Evolutionary conservation across 2,329 filamentous ascomycete species (phyloP), one percentile per base, ranked within the genome.

Genomic region (Venturia effusa): DNA sequence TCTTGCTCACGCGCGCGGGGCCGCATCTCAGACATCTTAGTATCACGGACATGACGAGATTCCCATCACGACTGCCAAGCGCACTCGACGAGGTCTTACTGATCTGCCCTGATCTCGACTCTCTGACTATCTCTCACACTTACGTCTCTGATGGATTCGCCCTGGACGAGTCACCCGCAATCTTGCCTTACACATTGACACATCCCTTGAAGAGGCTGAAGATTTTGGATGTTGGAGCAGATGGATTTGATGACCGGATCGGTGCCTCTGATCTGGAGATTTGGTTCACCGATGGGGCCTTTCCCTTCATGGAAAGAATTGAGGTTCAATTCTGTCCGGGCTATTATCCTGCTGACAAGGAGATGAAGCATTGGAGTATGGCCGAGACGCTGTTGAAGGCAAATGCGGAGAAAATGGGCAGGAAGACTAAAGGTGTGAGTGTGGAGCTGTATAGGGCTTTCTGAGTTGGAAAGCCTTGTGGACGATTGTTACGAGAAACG

Each of bases 61-160:
- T 69, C 80, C 0, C 70, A 70, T 34, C 70, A 73, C 37, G 40
- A 32, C 59, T 41, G 15, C 40, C 59, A 32, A 72, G 73, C 40
- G 68, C 74, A 0, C 70, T 80, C 6, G 77, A 80, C 66, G 66
- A 68, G 19, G 69, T 80, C 0, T 69, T 81, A 1, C 67, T 71
- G 39, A 71, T 77, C 65, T 73, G 77, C 4, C 77, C 78, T 0
- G 67, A 72, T 5, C 68, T 81, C 1, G 69, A 69, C 2, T 66
- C 67, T 27, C 74, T 81, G 1, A 76, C 74, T 66, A 71, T 81
- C 55, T 75, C 77, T 27, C 71, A 79, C 11, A 79, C 80, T 66
- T 81, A 80, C 69, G 76, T 81, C 11, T 57, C 51, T 19, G 51
- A 57, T 22, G 51, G 51, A 4, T 57, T 57, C 10, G 51, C 51